Conservation (phyloP, 2,329 filamentous ascomycete genomes). For the Sporothrix luriei region DNA sequence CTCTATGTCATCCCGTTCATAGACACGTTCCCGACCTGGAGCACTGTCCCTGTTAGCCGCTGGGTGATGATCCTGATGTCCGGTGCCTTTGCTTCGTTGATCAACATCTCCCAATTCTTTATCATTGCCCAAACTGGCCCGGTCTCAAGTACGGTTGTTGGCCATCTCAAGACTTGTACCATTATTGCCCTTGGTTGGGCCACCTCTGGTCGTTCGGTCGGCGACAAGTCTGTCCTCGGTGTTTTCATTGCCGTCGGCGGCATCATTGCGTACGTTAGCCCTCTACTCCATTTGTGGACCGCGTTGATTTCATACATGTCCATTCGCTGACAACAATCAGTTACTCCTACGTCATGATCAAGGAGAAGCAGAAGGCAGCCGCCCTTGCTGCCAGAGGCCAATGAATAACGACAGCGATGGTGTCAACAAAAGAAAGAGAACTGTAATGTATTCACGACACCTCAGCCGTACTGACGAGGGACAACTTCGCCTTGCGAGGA, state of each 20-base stretch:
- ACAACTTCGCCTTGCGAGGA: background rate
- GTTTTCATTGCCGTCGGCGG: constrained; percentile 60
- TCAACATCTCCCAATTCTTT: constrained; percentile 67
- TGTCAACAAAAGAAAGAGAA: no score
- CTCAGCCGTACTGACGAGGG: background rate
- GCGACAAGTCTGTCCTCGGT: constrained; percentile 58
- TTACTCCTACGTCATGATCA: constrained; percentile 43
- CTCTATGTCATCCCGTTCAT: constrained; percentile 68
- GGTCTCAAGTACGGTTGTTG: constrained; percentile 66
- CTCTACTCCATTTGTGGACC: background rate
- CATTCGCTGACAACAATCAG: constrained; percentile 34
- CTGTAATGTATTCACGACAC: background rate
- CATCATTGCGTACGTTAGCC: constrained; percentile 56
- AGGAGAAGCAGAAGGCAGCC: constrained; percentile 36
- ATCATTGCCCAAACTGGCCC: constrained; percentile 64
- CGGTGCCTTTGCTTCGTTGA: constrained; percentile 63
- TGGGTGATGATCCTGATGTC: constrained; percentile 66
- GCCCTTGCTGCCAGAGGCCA: constrained; percentile 25
- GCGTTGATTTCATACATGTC: background rate
- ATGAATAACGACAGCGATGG: background rate
- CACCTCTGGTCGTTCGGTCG: constrained; percentile 57
- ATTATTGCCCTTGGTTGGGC: constrained; percentile 67
- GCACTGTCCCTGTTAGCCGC: constrained; percentile 52
- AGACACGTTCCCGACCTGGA: constrained; percentile 63
- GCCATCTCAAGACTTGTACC: constrained; percentile 66